Base-by-base conservation (phyloP, 1,139 yeast genomes). In the Cylindricascospora bacillispora region DNA sequence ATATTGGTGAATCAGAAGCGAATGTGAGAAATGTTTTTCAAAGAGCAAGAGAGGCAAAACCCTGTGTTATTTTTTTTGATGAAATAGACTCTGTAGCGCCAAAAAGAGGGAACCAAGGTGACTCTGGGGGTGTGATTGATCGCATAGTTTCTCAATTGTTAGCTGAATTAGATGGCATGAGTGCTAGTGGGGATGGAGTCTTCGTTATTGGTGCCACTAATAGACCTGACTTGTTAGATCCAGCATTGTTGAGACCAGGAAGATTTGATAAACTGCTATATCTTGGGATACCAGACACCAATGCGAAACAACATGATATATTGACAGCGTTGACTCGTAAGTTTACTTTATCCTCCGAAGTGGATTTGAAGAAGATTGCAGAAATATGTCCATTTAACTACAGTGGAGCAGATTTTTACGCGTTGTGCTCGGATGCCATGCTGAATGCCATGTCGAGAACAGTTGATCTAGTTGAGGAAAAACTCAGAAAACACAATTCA, bases 91-190 rank as follows among this genome's bases (percentile, higher is more conserved):
- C 95, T 2, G 95, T 86, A 2, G 98, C 98, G 0, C 97, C 97
- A 1, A 86, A 89, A 54, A 73, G 97, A 60, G 97, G 97, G 25
- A 86, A 89, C 52, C 95, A 86, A 51, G 97, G 97, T 20, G 97
- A 89, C 55, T 83, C 95, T 2, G 97, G 97, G 15, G 97, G 97
- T 40, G 97, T 86, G 4, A 86, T 86, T 97, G 97, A 89, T 53
- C 70, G 98, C 56, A 89, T 89, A 43, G 98, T 89, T 1, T 85
- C 95, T 0, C 98, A 89, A 54, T 62, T 89, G 29, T 63, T 89
- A 29, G 95, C 97, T 0, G 98, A 89, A 53, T 62, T 89, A 28
- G 98, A 89, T 50, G 97, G 97, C 23, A 86, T 86, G 95, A 78
- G 92, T 49, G 73, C 79, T 5, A 52, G 50, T 9, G 89, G 93